A percentile compares a stretch with the other conserved stretches of the same genome.
phyloP scores from a whole-genome alignment of 805 yeast genomes.

The Candida awuae region DNA sequence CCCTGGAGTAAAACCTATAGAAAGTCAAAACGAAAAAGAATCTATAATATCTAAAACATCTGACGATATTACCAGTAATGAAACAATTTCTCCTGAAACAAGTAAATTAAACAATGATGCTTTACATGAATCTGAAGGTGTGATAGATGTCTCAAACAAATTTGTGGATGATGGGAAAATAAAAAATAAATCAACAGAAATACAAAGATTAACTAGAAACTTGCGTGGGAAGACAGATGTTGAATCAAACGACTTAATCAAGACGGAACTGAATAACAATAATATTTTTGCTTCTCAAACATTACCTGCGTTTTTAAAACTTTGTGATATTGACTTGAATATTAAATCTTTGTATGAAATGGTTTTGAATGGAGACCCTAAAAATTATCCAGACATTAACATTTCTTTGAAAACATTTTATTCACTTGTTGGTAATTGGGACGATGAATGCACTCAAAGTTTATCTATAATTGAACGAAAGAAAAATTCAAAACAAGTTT shows the following conservation, averaged over 20 bases:
- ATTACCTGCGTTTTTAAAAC: conserved; percentile 14
- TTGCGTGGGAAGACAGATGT: conserved; percentile 15
- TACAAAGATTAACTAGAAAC: conserved; percentile 11
- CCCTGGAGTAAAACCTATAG: too few relatives aligned
- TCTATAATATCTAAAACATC: neutral
- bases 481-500: conserved; percentile 7
- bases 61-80: too few relatives aligned
- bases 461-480: conserved; percentile 17
- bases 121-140: too few relatives aligned
- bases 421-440: conserved; percentile 17
- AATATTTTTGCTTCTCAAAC: conserved; percentile 11
- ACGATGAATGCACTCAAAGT: conserved; percentile 17
- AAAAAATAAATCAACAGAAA: neutral
- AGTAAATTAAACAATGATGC: too few relatives aligned
- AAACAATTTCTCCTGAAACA: too few relatives aligned
- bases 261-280: neutral
- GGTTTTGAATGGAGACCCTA: conserved; percentile 13
- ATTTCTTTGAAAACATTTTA: conserved; percentile 7
- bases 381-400: conserved; percentile 1
- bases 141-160: too few relatives aligned
- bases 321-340: conserved; percentile 31
- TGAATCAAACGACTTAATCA: conserved; percentile 11
- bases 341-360: conserved; percentile 36
- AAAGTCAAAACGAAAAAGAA: neutral
- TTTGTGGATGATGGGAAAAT: neutral